Evolutionary conservation across 108 stramenopile species (phyloP).

Genomic region (Nannochloropsis oceanica): DNA sequence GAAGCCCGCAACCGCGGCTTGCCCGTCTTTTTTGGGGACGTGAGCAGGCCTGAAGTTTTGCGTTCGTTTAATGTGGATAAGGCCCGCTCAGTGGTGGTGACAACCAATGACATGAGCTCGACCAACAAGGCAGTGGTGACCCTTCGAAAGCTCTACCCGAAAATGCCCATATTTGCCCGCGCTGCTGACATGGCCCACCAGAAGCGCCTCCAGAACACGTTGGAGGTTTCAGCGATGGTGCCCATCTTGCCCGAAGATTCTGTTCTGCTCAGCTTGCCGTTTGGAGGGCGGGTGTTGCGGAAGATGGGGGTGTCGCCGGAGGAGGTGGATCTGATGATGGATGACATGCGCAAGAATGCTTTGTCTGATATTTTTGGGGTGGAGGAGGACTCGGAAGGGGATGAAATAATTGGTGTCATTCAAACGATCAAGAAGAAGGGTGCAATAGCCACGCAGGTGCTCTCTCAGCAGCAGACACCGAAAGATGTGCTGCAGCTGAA

Average conservation of each 20-base stretch:
- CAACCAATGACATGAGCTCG: constrained; percentile 64
- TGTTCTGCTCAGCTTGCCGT: constrained; percentile 73
- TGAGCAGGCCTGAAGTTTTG: constrained; percentile 67
- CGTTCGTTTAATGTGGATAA: constrained; percentile 82
- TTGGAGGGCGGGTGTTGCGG: constrained; percentile 74
- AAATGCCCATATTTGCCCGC: constrained; percentile 67
- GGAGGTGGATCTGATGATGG: constrained; percentile 35
- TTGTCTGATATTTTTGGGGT: not conserved
- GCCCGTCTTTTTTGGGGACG: constrained; percentile 87
- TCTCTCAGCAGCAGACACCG: not conserved
- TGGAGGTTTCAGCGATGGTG: constrained; percentile 82
- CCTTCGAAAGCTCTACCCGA: constrained; percentile 66
- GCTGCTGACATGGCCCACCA: constrained; percentile 76
- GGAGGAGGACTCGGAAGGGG: not conserved
- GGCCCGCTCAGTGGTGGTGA: constrained; percentile 76
- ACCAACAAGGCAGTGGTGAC: constrained; percentile 77
- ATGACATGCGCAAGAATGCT: constrained; percentile 34
- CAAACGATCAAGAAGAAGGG: not conserved
- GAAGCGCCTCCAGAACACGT: constrained; percentile 59
- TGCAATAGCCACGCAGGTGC: not conserved
- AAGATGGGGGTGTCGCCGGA: constrained; percentile 18
- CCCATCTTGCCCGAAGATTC: constrained; percentile 86
- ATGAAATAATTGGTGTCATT: not conserved
- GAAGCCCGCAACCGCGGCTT: constrained; percentile 75
- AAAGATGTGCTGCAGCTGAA: not conserved